Evolutionary conservation across 805 yeast genomes (phyloP), one percentile per base, ranked within the genome.

Genomic region (Yamadazyma philogaea): DNA sequence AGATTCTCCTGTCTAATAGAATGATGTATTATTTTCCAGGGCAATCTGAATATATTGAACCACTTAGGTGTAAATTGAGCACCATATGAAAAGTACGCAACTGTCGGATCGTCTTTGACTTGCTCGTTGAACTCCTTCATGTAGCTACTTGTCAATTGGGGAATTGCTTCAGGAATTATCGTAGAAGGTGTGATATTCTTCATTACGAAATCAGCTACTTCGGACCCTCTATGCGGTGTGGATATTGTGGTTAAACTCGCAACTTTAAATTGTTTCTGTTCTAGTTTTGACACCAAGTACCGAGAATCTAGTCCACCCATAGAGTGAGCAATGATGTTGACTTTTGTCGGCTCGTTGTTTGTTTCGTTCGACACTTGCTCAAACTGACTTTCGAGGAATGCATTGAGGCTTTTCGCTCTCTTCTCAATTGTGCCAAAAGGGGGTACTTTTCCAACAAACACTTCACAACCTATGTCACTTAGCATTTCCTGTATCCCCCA

Each of bases 221-320:
- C 84, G 0, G 95, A 80, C 0, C 97, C 97, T 41, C 74, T 78
- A 64, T 89, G 97, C 0, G 97, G 97, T 0, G 96, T 87, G 0
- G 93, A 78, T 0, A 89, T 72, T 0, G 97, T 89, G 1, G 96
- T 88, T 21, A 89, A 65, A 32, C 93, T 84, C 1, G 73, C 78
- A 7, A 90, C 84, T 50, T 78, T 66, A 51, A 78, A 82, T 33
- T 72, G 63, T 27, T 65, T 57, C 19, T 72, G 64, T 37, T 68
- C 61, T 17, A 53, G 48, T 37, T 75, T 67, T 0, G 86, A 73
- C 2, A 88, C 84, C 49, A 90, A 61, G 56, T 81, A 87, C 39
- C 97, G 66, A 26, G 89, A 78, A 56, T 90, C 96, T 22, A 89
- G 64, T 0, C 97, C 97, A 4, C 97, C 97, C 96, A 89, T 88